These are phyloP conservation scores for Porphyrellus cyaneotinctus DNA, from an alignment of 768 basidiomycete genomes.

Conservation along the genomic window DNA sequence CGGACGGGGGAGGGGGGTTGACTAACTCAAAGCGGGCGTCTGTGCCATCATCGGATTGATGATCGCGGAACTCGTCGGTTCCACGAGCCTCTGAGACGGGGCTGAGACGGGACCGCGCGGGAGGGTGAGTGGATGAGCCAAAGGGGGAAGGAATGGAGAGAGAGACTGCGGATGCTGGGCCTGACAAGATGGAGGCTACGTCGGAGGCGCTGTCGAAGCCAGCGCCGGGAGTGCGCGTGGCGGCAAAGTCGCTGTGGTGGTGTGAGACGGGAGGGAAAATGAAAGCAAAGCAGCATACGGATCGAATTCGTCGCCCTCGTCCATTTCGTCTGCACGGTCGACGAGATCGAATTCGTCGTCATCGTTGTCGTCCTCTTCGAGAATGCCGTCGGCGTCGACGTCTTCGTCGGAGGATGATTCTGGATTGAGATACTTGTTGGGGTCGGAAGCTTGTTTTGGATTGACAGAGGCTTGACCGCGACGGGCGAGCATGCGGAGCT, in stretches of 20 bases:
- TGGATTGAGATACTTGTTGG: constrained; percentile 41
- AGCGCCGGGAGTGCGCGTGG: constrained; percentile 45
- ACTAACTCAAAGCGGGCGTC: constrained; percentile 56
- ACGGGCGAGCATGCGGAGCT: constrained; percentile 62
- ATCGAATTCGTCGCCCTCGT: constrained; percentile 74
- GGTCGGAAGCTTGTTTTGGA: constrained; percentile 22
- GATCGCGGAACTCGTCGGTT: constrained; percentile 27
- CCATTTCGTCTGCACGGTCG: constrained; percentile 46
- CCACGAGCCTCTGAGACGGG: constrained; percentile 56
- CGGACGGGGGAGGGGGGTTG: constrained; percentile 35
- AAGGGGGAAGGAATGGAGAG: constrained; percentile 50
- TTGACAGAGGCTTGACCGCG: constrained; percentile 34
- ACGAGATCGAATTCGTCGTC: constrained; percentile 48
- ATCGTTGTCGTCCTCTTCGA: constrained; percentile 51
- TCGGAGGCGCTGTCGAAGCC: constrained; percentile 65
- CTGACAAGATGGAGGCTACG: constrained; percentile 54
- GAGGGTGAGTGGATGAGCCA: constrained; percentile 42
- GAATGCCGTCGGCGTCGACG: constrained; percentile 44
- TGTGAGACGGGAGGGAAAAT: neutral
- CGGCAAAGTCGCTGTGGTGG: constrained; percentile 60
- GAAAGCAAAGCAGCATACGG: constrained; percentile 48
- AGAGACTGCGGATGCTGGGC: constrained; percentile 45
- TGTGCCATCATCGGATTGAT: constrained; percentile 25
- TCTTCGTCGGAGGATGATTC: constrained; percentile 50
- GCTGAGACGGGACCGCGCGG: constrained; percentile 49